Base-by-base conservation (phyloP, 768 basidiomycete genomes). In the Pulveroboletus ravenelii region DNA sequence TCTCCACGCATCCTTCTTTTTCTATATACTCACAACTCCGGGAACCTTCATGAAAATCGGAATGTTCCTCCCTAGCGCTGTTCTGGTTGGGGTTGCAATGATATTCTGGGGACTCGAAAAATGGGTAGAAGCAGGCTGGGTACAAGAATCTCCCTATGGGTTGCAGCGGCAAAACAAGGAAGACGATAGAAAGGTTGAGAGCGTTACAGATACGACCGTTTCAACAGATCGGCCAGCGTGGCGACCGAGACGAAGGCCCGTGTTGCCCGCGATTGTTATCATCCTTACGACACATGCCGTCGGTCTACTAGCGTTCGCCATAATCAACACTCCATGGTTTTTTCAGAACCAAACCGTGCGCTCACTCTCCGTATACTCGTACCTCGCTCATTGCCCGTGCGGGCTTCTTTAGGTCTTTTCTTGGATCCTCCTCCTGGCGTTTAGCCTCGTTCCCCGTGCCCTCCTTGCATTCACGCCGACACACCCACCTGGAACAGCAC, bases 1-100 rank as follows among this genome's bases (percentile, higher is more conserved):
- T 14, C 81, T 98, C 18, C 96, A 99, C 66, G 94, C 94, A 2
- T 98, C 95, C 0, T 94, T 95, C 70, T 97, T 98, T 74, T 93
- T 98, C 72, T 98, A 94, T 71, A 75, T 98, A 53, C 59, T 71
- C 18, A 63, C 68, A 12, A 69, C 72, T 35, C 75, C 82, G 1
- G 73, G 70, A 6, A 78, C 75, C 2, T 96, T 95, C 71, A 78
- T 92, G 58, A 89, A 94, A 64, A 92, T 98, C 27, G 94, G 93
- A 3, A 81, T 75, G 59, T 99, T 91, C 68, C 77, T 99, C 7
- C 94, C 95, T 0, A 90, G 89, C 48, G 89, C 82, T 1, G 78
- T 98, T 34, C 65, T 97, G 3, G 78, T 96, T 48, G 89, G 90
- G 34, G 78, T 89, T 12, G 87, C 85, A 1, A 79, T 96, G 76